phyloP scores from a whole-genome alignment of 148 eudicot genomes.

The Camellia japonica region DNA sequence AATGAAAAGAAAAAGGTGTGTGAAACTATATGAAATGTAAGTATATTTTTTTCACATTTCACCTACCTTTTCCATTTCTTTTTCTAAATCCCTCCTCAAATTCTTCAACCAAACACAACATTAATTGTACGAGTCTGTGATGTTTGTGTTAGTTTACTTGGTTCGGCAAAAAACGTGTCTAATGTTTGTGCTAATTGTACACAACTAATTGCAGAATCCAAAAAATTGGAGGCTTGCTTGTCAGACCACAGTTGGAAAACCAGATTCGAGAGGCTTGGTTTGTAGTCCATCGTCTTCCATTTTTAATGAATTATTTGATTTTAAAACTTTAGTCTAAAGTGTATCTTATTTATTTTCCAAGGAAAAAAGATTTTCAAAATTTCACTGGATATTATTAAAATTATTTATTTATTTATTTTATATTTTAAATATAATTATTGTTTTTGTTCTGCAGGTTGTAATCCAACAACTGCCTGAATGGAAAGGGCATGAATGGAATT shows the following conservation, averaged over 20 bases:
- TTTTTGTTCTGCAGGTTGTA: slow-evolving; percentile 50
- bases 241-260: slow-evolving; percentile 65
- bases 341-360: neutral
- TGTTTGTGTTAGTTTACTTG: too few species aligned
- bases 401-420: too few species aligned
- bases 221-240: slow-evolving; percentile 91
- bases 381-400: neutral
- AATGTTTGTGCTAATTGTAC: neutral
- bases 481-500: slow-evolving; percentile 87
- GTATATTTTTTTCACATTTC: too few species aligned
- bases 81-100: too few species aligned
- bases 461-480: slow-evolving; percentile 91
- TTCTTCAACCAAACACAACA: too few species aligned
- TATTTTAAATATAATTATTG: too few species aligned
- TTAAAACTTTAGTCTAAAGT: neutral
- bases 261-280: slow-evolving; percentile 83
- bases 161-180: neutral
- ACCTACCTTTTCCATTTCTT: too few species aligned
- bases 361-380: too few species aligned
- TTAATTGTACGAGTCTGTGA: too few species aligned
- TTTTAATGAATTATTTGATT: neutral
- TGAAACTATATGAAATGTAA: too few species aligned
- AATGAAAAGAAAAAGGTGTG: too few species aligned
- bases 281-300: neutral
- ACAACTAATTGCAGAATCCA: slow-evolving; percentile 55